Base-by-base conservation (phyloP, 768 basidiomycete genomes). In the Dictyophora rubrovolvata region DNA sequence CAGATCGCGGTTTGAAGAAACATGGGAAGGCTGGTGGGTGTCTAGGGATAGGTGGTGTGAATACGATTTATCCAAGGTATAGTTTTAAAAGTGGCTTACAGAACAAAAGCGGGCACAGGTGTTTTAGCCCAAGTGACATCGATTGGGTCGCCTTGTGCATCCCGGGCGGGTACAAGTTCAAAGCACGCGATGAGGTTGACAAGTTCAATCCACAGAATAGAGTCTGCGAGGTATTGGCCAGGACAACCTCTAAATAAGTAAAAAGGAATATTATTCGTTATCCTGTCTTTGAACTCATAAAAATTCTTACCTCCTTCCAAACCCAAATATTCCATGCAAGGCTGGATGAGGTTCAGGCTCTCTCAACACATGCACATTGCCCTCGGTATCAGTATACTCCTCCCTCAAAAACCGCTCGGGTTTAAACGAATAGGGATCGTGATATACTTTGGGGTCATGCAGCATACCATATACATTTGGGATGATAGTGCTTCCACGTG, bases 391-490 rank as follows among this genome's bases (percentile, higher is more conserved):
- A 4, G 42, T 42, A 42, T 42, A 42, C n/a, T 54, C 22, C 53
- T 33, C 53, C 33, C 53, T 53, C 36, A 61, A 46, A 51, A 61
- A 63, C 5, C 62, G 54, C 16, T 63, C 62, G 5, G 62, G 62
- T 20, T 56, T 37, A 48, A 63, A 63, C 9, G 21, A 49, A 17
- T 53, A n/a, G 14, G 62, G 62, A 36, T 63, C 55, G 8, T 35
- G 49, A 53, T 63, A 61, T 22, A 28, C 50, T 22, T 46, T 47
- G 9, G 50, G 22, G 36, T 61, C 60, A 18, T 58, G 62, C 20
- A 53, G 33, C 51, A 63, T 53, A 16, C 23, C 53, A 63, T 61
- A 65, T 20, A 63, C 48, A 52, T 65, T 65, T 12, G 57, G 47
- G 10, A 64, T 55, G 20, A 64, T 47, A 17, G 62, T 61, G 2